Percentiles rank a stretch among this genome's conserved stretches.
Conservation (phyloP, 139 green algal species). For the Chlamydomonas asymmetrica region DNA sequence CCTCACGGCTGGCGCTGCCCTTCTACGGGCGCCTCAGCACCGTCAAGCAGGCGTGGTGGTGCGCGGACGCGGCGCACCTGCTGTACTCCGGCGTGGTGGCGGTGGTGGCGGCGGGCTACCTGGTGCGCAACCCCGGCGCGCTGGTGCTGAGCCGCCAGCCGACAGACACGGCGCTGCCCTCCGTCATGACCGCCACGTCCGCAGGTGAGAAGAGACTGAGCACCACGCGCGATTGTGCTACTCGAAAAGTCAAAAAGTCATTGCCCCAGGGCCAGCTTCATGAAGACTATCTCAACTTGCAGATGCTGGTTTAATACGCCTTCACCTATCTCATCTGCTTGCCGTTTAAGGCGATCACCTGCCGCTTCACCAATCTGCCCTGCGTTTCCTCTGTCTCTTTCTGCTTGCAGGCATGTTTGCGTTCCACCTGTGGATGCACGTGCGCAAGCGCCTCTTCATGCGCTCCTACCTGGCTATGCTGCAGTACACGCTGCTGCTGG, state of each 20-base stretch:
- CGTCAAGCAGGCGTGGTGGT: constrained; percentile 47
- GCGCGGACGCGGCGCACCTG: constrained; percentile 54
- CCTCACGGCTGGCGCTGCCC: constrained; percentile 33
- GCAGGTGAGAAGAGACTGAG: no score
- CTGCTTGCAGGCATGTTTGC: constrained; percentile 70
- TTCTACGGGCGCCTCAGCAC: constrained; percentile 39
- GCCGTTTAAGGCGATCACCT: no score
- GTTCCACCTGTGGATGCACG: constrained; percentile 71
- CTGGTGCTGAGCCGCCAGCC: constrained; percentile 22
- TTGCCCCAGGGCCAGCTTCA: no score
- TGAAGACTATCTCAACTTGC: no score
- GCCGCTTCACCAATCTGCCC: no score
- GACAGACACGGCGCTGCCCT: constrained; percentile 20
- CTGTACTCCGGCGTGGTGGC: constrained; percentile 37
- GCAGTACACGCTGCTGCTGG: constrained; percentile 70
- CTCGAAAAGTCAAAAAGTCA: no score
- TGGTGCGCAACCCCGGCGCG: constrained; percentile 20
- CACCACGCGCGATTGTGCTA: no score
- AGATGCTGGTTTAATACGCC: no score
- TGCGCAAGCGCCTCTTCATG: constrained; percentile 43
- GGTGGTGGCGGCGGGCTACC: constrained; percentile 33
- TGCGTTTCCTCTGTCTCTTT: background rate
- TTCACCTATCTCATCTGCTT: no score
- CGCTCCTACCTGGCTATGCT: constrained; percentile 41
- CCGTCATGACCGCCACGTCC: constrained; percentile 27